These are phyloP conservation scores for Lepidium africanum DNA, from an alignment of 345 rosid genomes.

Conservation along the genomic window DNA sequence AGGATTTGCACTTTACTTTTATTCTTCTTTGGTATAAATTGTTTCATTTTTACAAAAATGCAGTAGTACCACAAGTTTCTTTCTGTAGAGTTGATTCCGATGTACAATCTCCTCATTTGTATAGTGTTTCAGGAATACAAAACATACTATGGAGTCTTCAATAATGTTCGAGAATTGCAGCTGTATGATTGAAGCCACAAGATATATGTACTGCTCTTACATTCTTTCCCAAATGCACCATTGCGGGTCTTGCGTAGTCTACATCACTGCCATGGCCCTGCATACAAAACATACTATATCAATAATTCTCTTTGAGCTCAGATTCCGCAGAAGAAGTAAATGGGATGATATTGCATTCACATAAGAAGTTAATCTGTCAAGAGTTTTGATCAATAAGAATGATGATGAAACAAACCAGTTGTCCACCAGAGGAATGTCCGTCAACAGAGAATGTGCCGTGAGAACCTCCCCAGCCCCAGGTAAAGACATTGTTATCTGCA, in stretches of 20 bases:
- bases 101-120: neutral
- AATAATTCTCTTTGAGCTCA: neutral
- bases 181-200: constrained; percentile 89
- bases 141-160: constrained; percentile 14
- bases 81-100: neutral
- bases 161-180: constrained; percentile 53
- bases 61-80: neutral
- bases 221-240: constrained; percentile 43
- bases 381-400: constrained; percentile 3
- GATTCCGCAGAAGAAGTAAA: neutral
- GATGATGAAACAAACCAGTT: constrained; percentile 55
- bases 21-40: neutral
- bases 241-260: constrained; percentile 52
- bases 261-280: constrained; percentile 94
- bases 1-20: neutral
- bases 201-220: constrained; percentile 68
- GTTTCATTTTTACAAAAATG: neutral
- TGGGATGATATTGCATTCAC: neutral
- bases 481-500: constrained; percentile 66
- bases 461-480: constrained; percentile 99
- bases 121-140: neutral
- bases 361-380: neutral
- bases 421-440: constrained; percentile 90
- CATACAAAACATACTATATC: neutral
- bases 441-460: constrained; percentile 90